Evolutionary conservation across 306 rosid genomes (phyloP).

Genomic region (Elaeagnus macrophylla): DNA sequence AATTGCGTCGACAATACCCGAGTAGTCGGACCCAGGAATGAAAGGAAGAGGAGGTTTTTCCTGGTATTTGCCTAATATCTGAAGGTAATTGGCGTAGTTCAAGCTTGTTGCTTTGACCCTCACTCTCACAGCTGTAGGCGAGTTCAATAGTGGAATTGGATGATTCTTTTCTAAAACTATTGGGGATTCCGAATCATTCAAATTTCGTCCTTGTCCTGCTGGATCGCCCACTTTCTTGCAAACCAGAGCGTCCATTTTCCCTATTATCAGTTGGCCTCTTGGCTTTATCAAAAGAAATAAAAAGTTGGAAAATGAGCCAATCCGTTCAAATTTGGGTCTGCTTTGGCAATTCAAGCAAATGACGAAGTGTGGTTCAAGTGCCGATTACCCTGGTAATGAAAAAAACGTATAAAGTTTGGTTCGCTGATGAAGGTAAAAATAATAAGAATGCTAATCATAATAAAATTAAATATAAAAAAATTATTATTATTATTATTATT

Average conservation of each 20-base stretch:
- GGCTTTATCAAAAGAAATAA: neutral
- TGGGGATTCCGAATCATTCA: slow-evolving; percentile 27
- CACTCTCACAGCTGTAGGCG: slow-evolving; percentile 68
- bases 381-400: slow-evolving; percentile 44
- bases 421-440: too few relatives aligned
- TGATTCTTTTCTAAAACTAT: slow-evolving; percentile 34
- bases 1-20: slow-evolving; percentile 68
- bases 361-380: slow-evolving; percentile 58
- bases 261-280: slow-evolving; percentile 14
- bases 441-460: too few relatives aligned
- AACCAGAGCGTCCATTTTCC: slow-evolving; percentile 68
- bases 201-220: slow-evolving; percentile 22
- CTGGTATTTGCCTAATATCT: slow-evolving; percentile 67
- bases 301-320: slow-evolving; percentile 15
- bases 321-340: slow-evolving; percentile 33
- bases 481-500: too few relatives aligned
- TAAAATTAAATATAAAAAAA: too few relatives aligned
- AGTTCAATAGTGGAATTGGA: slow-evolving; percentile 50
- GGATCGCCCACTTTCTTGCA: slow-evolving; percentile 89
- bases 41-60: slow-evolving; percentile 69
- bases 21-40: slow-evolving; percentile 78
- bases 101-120: slow-evolving; percentile 82
- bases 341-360: slow-evolving; percentile 42
- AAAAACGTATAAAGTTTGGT: too few relatives aligned
- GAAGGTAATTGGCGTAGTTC: slow-evolving; percentile 85